These are phyloP conservation scores for Alternaria panax DNA, from an alignment of 2,329 filamentous ascomycete genomes.

Conservation along the genomic window DNA sequence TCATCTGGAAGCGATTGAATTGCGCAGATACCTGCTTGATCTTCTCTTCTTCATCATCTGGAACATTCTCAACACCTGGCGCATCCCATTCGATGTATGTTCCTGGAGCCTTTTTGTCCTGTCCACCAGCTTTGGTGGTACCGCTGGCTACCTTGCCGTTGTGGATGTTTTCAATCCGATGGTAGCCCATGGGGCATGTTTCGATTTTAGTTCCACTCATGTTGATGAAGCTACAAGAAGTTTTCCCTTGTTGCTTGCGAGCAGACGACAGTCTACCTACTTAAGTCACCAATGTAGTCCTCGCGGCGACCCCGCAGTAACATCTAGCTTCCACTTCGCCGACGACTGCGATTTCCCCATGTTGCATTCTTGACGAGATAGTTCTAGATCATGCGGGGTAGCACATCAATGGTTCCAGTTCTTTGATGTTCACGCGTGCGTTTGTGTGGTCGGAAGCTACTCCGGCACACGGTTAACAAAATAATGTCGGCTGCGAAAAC, in stretches of 20 bases:
- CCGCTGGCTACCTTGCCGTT: conserved; percentile 36
- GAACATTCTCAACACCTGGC: conserved; percentile 52
- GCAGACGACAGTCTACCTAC: not conserved
- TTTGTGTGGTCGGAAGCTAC: conserved; percentile 10
- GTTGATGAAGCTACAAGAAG: not conserved
- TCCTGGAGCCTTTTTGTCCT: conserved; percentile 33
- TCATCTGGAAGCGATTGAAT: conserved; percentile 57
- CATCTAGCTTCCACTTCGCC: conserved; percentile 20
- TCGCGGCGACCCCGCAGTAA: not conserved
- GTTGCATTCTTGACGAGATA: not conserved
- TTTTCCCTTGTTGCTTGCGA: not conserved
- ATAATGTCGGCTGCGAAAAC: too few relatives aligned
- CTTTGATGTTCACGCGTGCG: conserved; percentile 1
- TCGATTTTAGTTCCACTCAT: conserved; percentile 25
- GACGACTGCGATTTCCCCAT: conserved; percentile 4
- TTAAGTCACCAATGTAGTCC: not conserved
- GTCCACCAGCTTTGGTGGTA: conserved; percentile 33
- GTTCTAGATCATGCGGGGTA: conserved; percentile 22
- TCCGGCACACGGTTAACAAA: too few relatives aligned
- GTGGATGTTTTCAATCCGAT: conserved; percentile 37
- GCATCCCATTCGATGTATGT: conserved; percentile 55
- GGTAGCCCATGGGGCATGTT: conserved; percentile 31
- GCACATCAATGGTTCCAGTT: conserved; percentile 17
- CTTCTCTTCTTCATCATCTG: conserved; percentile 52
- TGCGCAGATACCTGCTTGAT: conserved; percentile 56